Evolutionary conservation across 2,329 filamentous ascomycete species (phyloP).

Genomic region (Coniosporium tulheliwenetii): DNA sequence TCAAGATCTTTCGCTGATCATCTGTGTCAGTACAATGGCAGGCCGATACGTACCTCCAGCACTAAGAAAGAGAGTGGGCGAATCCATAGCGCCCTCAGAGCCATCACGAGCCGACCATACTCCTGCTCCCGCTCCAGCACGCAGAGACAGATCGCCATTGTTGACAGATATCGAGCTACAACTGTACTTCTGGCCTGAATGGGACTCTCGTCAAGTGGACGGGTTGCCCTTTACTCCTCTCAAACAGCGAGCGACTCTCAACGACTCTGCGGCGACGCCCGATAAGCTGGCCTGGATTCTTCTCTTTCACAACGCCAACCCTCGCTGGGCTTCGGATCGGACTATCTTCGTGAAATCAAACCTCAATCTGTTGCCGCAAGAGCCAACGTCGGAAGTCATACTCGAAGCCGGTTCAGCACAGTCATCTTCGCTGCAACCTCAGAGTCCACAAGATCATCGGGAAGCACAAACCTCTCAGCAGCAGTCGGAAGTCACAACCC

Average conservation of each 20-base stretch:
- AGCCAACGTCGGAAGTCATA: background rate
- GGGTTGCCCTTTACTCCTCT: background rate
- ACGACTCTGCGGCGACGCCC: slow-evolving; percentile 8
- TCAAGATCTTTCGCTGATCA: no score
- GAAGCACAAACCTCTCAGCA: background rate
- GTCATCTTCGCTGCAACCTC: background rate
- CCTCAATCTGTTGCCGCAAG: slow-evolving; percentile 10
- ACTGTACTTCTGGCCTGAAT: no score
- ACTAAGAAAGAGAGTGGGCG: background rate
- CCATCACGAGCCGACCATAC: background rate
- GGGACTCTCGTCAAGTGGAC: slow-evolving; percentile 1
- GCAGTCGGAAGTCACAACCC: background rate
- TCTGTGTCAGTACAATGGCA: no score
- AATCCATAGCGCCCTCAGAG: background rate
- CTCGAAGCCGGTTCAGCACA: no score
- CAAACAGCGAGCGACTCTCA: slow-evolving; percentile 3
- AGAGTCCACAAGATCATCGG: background rate
- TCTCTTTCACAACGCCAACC: slow-evolving; percentile 13
- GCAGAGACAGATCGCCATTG: slow-evolving; percentile 2
- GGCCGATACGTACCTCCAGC: slow-evolving; percentile 1
- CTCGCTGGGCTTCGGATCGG: slow-evolving; percentile 10
- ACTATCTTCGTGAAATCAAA: slow-evolving; percentile 15
- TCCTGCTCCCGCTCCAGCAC: background rate
- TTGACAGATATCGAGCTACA: no score
- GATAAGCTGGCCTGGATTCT: slow-evolving; percentile 9